These are phyloP conservation scores for Fraxinus baroniana DNA, from an alignment of 305 asterid species.

Conservation along the genomic window DNA sequence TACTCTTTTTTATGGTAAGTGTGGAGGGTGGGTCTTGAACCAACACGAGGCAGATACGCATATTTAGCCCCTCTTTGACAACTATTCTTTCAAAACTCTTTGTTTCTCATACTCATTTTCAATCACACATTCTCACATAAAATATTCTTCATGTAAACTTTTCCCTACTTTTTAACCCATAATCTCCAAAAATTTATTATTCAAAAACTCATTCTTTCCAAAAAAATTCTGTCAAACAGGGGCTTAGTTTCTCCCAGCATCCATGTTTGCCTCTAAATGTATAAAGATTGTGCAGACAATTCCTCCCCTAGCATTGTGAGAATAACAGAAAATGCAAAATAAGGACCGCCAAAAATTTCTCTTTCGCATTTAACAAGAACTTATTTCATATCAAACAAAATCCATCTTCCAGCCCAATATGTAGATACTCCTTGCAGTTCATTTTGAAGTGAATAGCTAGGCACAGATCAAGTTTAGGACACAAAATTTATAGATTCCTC, in stretches of 20 bases:
- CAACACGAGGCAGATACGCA: neutral
- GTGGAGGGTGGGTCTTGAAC: neutral
- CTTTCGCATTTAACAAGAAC: neutral
- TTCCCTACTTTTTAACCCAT: too few species aligned
- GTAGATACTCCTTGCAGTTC: neutral
- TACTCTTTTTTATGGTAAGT: neutral
- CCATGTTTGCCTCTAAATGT: neutral
- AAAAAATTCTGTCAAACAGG: too few species aligned
- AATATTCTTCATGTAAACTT: too few species aligned
- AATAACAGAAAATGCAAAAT: neutral
- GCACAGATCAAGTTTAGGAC: neutral
- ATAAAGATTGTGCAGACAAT: neutral
- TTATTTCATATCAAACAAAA: neutral
- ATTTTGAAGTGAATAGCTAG: neutral
- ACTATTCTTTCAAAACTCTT: too few species aligned
- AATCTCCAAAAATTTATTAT: too few species aligned
- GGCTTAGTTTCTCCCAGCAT: neutral
- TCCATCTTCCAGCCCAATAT: neutral
- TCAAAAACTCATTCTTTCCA: too few species aligned
- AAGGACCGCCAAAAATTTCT: neutral
- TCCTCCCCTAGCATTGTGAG: neutral
- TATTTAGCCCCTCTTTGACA: neutral
- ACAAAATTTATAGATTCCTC: neutral
- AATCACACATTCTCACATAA: too few species aligned
- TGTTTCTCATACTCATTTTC: too few species aligned